phyloP scores from a whole-genome alignment of 495 filamentous ascomycete species.

The Cercophora samala region DNA sequence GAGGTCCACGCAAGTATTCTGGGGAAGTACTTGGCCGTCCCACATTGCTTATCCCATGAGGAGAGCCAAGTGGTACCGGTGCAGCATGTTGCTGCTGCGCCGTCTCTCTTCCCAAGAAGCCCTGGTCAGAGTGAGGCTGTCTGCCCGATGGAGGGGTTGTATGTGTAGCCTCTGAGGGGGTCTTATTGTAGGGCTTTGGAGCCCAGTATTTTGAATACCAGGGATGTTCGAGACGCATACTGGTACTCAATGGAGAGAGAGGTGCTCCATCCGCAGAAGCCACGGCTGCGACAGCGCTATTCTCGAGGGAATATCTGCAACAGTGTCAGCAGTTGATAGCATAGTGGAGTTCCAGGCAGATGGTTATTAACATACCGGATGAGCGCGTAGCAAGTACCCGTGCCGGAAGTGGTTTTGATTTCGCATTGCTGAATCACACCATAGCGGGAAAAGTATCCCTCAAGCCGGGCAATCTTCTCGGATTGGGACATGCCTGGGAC shows the following conservation, averaged over 20 bases:
- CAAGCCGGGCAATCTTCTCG: neutral
- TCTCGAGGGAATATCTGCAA: neutral
- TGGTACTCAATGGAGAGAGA: neutral
- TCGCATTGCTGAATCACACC: neutral
- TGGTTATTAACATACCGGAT: neutral
- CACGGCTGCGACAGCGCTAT: neutral
- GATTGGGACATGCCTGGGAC: neutral
- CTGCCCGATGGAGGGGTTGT: neutral
- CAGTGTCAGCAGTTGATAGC: neutral
- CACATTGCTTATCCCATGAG: neutral
- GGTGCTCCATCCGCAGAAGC: neutral
- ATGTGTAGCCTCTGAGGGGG: neutral
- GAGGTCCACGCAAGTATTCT: neutral
- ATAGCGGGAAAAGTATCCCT: neutral
- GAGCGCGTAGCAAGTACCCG: neutral
- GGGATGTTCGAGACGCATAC: neutral
- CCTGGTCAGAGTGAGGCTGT: neutral
- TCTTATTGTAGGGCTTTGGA: neutral
- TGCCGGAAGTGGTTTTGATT: neutral
- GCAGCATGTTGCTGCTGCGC: neutral
- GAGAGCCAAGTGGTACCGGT: neutral
- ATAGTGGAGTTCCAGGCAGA: neutral
- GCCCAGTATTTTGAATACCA: neutral
- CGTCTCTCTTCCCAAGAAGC: neutral
- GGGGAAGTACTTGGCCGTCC: neutral